Percentiles rank a stretch among this genome's conserved stretches.
These are phyloP conservation scores for Metarhizium brunneum DNA, from an alignment of 2,329 filamentous ascomycete species.

Conservation along the genomic window DNA sequence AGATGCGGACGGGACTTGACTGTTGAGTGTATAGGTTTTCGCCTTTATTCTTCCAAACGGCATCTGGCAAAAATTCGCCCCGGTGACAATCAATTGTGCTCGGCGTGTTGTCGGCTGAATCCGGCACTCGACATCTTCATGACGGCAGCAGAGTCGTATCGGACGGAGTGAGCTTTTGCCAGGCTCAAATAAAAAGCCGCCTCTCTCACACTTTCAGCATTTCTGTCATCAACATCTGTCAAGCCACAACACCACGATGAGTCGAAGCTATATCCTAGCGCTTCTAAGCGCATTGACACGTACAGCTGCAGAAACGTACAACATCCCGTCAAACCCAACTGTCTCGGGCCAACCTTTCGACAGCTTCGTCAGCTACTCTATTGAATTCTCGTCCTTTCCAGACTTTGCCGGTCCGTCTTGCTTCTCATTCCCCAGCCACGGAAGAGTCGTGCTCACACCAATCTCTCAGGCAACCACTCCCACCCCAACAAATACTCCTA, in stretches of 20 bases:
- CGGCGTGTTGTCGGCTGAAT: background rate
- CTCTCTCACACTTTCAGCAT: too few relatives aligned
- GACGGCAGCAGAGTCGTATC: too few relatives aligned
- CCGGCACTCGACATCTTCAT: too few relatives aligned
- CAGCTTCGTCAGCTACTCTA: conserved; percentile 40
- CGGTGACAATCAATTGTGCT: background rate
- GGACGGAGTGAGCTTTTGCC: too few relatives aligned
- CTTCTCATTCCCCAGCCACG: background rate
- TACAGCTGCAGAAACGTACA: conserved; percentile 6
- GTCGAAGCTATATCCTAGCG: conserved; percentile 1
- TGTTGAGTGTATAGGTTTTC: background rate
- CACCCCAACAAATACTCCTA: conserved; percentile 51
- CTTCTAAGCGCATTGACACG: conserved; percentile 4
- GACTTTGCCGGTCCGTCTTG: conserved; percentile 34
- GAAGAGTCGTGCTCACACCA: background rate
- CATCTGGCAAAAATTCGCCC: background rate
- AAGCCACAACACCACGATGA: background rate
- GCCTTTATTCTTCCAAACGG: background rate
- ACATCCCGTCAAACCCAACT: conserved; percentile 6
- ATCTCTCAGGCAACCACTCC: conserved; percentile 36
- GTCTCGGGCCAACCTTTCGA: conserved; percentile 6
- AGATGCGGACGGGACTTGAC: background rate
- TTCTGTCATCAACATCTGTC: background rate
- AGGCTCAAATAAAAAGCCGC: too few relatives aligned
- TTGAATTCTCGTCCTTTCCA: conserved; percentile 42